Evolutionary conservation across 192 early-diverging fungal species (phyloP), one percentile per base, ranked within the genome.

Genomic region (Paraglomus occultum): DNA sequence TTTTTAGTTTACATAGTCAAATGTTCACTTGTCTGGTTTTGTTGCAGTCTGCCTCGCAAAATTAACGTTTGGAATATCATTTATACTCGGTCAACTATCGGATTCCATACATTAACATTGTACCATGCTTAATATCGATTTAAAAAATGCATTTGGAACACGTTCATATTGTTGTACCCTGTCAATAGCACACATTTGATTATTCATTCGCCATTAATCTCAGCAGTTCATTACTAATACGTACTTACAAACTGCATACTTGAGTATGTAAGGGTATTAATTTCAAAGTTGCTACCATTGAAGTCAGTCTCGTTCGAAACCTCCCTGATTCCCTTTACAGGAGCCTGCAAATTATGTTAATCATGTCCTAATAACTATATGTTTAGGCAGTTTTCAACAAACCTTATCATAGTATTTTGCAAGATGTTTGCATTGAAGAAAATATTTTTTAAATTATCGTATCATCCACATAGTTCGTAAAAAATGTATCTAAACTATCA

Each of bases 1-100:
- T n/a, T n/a, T n/a, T n/a, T n/a, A n/a, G n/a, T n/a, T n/a, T n/a
- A n/a, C n/a, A n/a, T n/a, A n/a, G n/a, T n/a, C n/a, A n/a, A n/a
- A n/a, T n/a, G n/a, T n/a, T n/a, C n/a, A n/a, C n/a, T n/a, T n/a
- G n/a, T n/a, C n/a, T n/a, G n/a, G n/a, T n/a, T n/a, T n/a, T n/a
- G n/a, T n/a, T n/a, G n/a, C n/a, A n/a, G n/a, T n/a, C n/a, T 94
- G 93, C 85, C 81, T 83, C 77, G 77, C 22, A 65, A 65, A 17
- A 10, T 65, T 50, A 51, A 65, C 0, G 42, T 65, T 51, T 51
- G 23, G 31, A 17, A 66, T 51, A 31, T 64, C 17, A 50, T 64
- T n/a, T 22, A 48, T 5, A 6, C 39, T 31, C 47, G 47, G n/a
- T 64, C 6, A 1, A 64, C 50, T 5, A 64, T 20, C 1, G 62